phyloP scores from a whole-genome alignment of 2,329 filamentous ascomycete species.

The Calonectria ilicicola region DNA sequence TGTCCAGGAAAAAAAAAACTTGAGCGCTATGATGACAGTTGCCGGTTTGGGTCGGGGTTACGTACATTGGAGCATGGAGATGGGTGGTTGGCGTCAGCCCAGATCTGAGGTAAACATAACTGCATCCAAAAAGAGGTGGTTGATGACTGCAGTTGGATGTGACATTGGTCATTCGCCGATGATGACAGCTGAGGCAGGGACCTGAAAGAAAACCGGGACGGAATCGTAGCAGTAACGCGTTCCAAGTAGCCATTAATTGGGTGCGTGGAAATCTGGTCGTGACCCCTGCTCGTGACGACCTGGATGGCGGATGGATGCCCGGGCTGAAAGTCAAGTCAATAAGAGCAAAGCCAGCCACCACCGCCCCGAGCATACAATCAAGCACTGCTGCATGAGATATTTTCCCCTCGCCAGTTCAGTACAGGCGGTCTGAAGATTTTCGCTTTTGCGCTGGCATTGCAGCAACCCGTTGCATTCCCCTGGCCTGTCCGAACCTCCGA shows the following conservation, averaged over 20 bases:
- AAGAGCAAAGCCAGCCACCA: conserved; percentile 15
- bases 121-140: background rate
- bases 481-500: conserved; percentile 37
- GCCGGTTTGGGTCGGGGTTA: conserved; percentile 8
- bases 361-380: background rate
- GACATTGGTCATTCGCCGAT: background rate
- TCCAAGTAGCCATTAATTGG: background rate
- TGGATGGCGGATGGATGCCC: conserved; percentile 11
- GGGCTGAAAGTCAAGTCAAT: conserved; percentile 15
- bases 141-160: background rate
- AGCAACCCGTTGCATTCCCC: conserved; percentile 9
- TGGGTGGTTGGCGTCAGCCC: conserved; percentile 6
- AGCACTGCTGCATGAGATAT: conserved; percentile 1
- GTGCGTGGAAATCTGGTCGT: conserved; percentile 14
- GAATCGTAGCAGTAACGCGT: background rate
- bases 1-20: conserved; percentile 11
- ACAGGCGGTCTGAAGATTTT: conserved; percentile 9
- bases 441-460: conserved; percentile 2
- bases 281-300: conserved; percentile 12
- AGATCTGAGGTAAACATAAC: conserved; percentile 15
- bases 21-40: conserved; percentile 19
- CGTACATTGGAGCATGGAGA: background rate
- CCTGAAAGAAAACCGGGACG: conserved; percentile 1
- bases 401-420: background rate
- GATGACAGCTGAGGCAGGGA: background rate